A percentile compares a stretch with the other conserved stretches of the same genome.
These are phyloP conservation scores for Dioscorea dumetorum DNA, from an alignment of 106 monocot species.

Conservation along the genomic window DNA sequence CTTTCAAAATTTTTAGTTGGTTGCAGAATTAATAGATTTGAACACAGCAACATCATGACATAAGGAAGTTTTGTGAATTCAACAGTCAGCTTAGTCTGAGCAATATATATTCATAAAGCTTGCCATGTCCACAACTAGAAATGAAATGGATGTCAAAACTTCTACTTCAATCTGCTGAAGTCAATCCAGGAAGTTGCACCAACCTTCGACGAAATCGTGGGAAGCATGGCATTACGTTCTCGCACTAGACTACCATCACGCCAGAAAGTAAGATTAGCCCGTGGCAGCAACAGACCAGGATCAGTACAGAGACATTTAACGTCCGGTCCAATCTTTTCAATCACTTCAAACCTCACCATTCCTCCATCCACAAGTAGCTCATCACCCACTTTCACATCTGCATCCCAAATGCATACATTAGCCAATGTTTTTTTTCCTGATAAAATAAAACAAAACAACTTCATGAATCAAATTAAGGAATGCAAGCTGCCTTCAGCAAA, in stretches of 20 bases:
- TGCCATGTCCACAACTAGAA: no score
- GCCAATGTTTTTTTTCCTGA: neutral
- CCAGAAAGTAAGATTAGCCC: constrained; percentile 80
- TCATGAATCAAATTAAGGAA: no score
- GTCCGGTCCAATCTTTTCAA: constrained; percentile 96
- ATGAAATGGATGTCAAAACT: no score
- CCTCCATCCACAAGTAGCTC: constrained; percentile 99
- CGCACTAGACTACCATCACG: constrained; percentile 82
- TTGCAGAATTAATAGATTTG: no score
- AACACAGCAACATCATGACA: no score
- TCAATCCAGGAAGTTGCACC: neutral
- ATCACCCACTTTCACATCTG: constrained; percentile 94
- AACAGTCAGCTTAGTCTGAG: no score
- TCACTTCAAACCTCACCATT: constrained; percentile 97
- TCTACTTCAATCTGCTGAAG: no score
- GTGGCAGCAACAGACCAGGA: constrained; percentile 62
- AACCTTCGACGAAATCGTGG: constrained; percentile 98
- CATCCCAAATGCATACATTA: constrained; percentile 1
- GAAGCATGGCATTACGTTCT: constrained; percentile 97
- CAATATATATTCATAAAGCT: no score
- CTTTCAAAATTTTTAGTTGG: no score
- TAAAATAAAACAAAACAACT: no score
- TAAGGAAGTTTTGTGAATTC: no score
- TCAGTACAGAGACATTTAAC: constrained; percentile 88
- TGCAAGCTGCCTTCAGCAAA: constrained; percentile 79